These are phyloP conservation scores for Dothideomycetes sp. DNA, from an alignment of 2,329 filamentous ascomycete species.

Conservation along the genomic window DNA sequence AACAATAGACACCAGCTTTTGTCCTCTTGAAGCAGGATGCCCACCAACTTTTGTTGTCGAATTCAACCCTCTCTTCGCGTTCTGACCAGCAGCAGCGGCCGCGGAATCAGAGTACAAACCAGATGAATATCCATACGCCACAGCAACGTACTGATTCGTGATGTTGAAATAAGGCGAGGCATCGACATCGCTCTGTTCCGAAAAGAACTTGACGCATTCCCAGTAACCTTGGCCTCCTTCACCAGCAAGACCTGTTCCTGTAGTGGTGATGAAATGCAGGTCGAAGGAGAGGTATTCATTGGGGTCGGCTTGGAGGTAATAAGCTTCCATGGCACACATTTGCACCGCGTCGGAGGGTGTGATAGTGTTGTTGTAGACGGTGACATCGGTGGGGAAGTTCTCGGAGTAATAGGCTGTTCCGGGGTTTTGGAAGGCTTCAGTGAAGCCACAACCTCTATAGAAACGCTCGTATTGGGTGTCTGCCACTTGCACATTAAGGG, in stretches of 20 bases:
- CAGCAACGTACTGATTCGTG: background rate
- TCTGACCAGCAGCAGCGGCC: background rate
- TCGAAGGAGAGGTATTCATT: conserved; percentile 9
- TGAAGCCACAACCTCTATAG: conserved; percentile 8
- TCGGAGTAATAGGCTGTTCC: conserved; percentile 6
- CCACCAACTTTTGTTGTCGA: background rate
- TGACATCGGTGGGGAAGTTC: conserved; percentile 3
- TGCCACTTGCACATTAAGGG: background rate
- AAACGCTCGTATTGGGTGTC: conserved; percentile 6
- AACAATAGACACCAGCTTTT: background rate
- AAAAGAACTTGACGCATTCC: conserved; percentile 9
- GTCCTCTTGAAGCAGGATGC: background rate
- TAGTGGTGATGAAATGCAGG: conserved; percentile 7
- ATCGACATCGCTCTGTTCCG: conserved; percentile 5
- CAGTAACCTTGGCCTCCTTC: background rate
- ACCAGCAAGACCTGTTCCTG: background rate
- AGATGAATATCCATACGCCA: conserved; percentile 6
- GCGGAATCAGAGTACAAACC: conserved; percentile 8
- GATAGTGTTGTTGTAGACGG: background rate
- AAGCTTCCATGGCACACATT: conserved; percentile 2
- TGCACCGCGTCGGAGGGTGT: background rate
- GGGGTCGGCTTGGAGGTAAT: conserved; percentile 4
- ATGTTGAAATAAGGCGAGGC: conserved; percentile 5
- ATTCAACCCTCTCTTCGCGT: conserved; percentile 1
- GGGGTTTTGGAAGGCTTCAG: conserved; percentile 6